Evolutionary conservation across 495 filamentous ascomycete species (phyloP).

Genomic region (Terfezia boudieri): DNA sequence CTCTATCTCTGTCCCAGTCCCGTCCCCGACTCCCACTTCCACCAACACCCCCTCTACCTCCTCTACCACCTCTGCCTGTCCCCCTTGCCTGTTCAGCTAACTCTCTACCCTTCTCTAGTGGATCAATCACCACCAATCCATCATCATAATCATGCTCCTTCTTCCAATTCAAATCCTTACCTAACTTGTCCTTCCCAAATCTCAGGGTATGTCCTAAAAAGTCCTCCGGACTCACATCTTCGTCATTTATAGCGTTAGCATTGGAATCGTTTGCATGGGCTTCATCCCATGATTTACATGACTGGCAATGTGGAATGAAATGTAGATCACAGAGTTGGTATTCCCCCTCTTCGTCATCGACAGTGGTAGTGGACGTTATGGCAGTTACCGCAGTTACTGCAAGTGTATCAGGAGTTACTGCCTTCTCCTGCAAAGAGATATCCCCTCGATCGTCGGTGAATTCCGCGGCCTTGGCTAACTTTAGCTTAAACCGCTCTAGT

Average conservation of each 20-base stretch:
- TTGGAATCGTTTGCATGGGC: constrained; percentile 30
- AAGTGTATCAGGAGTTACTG: not conserved
- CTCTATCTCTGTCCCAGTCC: not conserved
- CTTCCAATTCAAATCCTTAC: constrained; percentile 81
- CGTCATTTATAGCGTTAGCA: constrained; percentile 35
- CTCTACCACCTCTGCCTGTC: constrained; percentile 28
- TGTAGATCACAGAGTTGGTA: constrained; percentile 63
- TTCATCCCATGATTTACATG: constrained; percentile 59
- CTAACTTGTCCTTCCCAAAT: constrained; percentile 73
- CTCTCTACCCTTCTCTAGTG: constrained; percentile 58
- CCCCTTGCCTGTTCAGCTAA: constrained; percentile 39
- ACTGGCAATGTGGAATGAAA: constrained; percentile 83
- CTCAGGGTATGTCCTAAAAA: constrained; percentile 49
- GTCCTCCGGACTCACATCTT: constrained; percentile 28
- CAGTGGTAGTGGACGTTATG: constrained; percentile 13
- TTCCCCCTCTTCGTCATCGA: constrained; percentile 39
- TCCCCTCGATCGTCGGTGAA: not conserved
- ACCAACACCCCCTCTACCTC: constrained; percentile 31
- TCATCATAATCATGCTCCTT: constrained; percentile 48
- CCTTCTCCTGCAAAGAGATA: not conserved
- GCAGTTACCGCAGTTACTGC: not conserved
- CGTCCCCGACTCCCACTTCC: not conserved
- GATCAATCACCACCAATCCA: constrained; percentile 87
- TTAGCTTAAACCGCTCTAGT: constrained; percentile 29
- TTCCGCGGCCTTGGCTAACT: constrained; percentile 40